Evolutionary conservation across 2,329 filamentous ascomycete species (phyloP), one percentile per base, ranked within the genome.

Genomic region (Cladophialophora yegresii): DNA sequence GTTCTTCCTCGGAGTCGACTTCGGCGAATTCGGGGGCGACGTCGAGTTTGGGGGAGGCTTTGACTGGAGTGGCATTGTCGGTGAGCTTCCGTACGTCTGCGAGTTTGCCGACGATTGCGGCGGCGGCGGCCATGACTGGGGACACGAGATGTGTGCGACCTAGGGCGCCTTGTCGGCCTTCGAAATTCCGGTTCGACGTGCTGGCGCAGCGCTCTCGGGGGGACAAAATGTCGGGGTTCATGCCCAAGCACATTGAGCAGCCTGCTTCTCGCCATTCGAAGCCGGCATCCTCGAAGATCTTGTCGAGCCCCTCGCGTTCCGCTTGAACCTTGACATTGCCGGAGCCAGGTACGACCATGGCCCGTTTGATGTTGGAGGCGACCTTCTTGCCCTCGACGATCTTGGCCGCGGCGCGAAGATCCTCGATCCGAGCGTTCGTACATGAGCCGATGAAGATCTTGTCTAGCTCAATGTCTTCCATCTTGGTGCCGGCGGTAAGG

Each of bases 261-360:
- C 95, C 95, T 70, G 95, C 95, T 81, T 99, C 95, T 75, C 95
- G 87, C 93, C 93, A 98, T 77, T 98, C 93, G 71, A 98, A 98
- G 7, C 95, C 95, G 55, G 95, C 93, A 67, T 96, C 91, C 8
- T 81, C 75, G 78, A 99, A 98, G 75, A 97, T 90, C 82, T 92
- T 91, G 79, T 98, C 91, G 4, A 99, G 87, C 59, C 93, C 93
- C 78, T 98, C 95, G 2, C 85, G 82, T 79, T 99, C 93, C 5
- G 95, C 95, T 77, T 92, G 90, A 66, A 88, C 86, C 83, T 97
- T 98, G 72, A 99, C 90, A 7, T 98, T 85, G 70, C 95, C 95
- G 59, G 93, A 98, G 4, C 95, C 95, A 54, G 95, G 95, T 4
- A 99, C 95, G 53, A 99, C 88, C 92, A 99, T 92, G 67, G 93